These are phyloP conservation scores for Phytophthora pini DNA, from an alignment of 352 stramenopile species.

Conservation along the genomic window DNA sequence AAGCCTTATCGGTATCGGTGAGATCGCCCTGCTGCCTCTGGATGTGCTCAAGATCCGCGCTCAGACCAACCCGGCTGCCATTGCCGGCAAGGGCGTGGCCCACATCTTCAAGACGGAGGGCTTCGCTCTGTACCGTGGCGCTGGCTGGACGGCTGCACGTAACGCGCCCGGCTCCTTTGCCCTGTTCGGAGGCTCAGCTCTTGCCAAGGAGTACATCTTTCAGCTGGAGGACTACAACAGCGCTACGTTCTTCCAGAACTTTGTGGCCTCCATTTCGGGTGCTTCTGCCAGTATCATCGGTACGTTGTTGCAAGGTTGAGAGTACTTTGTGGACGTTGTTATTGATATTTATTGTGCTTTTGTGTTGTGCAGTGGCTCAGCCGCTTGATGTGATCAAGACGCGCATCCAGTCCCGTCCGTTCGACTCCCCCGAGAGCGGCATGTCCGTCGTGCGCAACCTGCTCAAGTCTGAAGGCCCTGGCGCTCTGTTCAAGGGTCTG, in stretches of 20 bases:
- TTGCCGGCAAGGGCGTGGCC: conserved; percentile 90
- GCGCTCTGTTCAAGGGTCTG: conserved; percentile 95
- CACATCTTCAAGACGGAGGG: conserved; percentile 94
- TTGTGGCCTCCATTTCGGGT: conserved; percentile 86
- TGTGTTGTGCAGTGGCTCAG: conserved; percentile 76
- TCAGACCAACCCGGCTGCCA: conserved; percentile 94
- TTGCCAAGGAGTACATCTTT: conserved; percentile 92
- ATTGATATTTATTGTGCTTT: conserved; percentile 12
- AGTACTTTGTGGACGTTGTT: background rate
- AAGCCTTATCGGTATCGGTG: conserved; percentile 94
- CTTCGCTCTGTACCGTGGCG: conserved; percentile 91
- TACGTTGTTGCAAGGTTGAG: conserved; percentile 32
- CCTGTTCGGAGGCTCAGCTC: conserved; percentile 93
- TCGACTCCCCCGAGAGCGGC: conserved; percentile 94
- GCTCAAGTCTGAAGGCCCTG: conserved; percentile 91
- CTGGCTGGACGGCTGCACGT: conserved; percentile 91
- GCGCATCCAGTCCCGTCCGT: conserved; percentile 93
- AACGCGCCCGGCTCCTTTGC: conserved; percentile 96
- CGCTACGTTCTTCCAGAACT: conserved; percentile 93
- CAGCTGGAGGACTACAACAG: conserved; percentile 90
- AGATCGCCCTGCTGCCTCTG: conserved; percentile 95
- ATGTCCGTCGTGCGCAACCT: conserved; percentile 92
- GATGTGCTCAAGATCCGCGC: conserved; percentile 97
- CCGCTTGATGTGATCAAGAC: conserved; percentile 97
- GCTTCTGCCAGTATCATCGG: conserved; percentile 85